Base-by-base conservation (phyloP, 1,284 basidiomycete genomes). In the Ganoderma sinense region DNA sequence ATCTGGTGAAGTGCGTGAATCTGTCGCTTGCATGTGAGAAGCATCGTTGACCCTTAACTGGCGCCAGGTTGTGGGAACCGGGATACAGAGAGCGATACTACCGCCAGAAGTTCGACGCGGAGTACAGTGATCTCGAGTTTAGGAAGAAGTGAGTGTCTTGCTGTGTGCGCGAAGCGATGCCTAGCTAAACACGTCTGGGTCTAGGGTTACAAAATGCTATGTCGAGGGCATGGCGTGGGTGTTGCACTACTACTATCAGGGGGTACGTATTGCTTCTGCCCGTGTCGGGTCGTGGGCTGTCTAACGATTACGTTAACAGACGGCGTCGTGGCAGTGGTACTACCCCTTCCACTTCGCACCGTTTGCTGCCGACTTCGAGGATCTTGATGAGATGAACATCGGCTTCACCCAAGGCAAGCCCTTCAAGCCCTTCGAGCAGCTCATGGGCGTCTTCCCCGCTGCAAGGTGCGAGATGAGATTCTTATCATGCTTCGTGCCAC, bases 311-410 rank as follows among this genome's bases (percentile, higher is more conserved):
- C 58, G 68, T 40, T 65, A 68, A 20, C 70, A 95, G 94, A 91
- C 94, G n/a, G 96, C 97, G 4, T 97, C 97, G 1, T 99, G 98
- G 98, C 92, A 97, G 77, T 99, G 98, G 98, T 99, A 94, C 82
- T 99, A 99, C 80, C 98, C 98, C 0, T 98, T 95, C 79, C 97
- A 99, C 82, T 99, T 97, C 80, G 96, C 98, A 5, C 98, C 98
- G 0, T 99, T 99, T 80, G 98, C 98, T 7, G 93, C 94, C 69
- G 98, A 99, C 81, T 99, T 99, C 76, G 88, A 89, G 68, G 91
- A 96, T 64, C 83, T 98, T 45, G 88, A 87, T 55, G 85, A 90
- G 74, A 90, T 97, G 88, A 84, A 96, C 61, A 93, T 99, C 79
- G 83, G 86, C 40, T 97, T 97, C 75, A 86, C 89, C 7, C 78